Evolutionary conservation across 192 early-diverging fungal genomes (phyloP), one percentile per base, ranked within the genome.

Genomic region (Linnemannia elongata): DNA sequence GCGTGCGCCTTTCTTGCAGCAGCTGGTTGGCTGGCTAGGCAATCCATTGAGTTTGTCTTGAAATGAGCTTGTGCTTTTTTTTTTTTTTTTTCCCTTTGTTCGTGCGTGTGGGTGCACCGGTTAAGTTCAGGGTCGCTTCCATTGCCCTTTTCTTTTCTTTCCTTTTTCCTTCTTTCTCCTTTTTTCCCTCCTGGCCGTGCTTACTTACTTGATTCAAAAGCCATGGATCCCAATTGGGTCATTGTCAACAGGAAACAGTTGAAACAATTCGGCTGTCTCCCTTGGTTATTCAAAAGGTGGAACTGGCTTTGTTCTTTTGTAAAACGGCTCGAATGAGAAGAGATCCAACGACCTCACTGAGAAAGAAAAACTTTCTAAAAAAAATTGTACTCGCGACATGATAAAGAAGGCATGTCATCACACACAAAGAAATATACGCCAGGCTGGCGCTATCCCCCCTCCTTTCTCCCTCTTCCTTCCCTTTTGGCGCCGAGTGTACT

Each of bases 291-390:
- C 38, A 13, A 63, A 30, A 63, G 60, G 60, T 15, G 27, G 27
- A 33, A 13, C 12, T 63, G 60, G 1, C 10, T 63, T 63, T 63
- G 27, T 63, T 63, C 60, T 13, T 63, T 63, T 27, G 60, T 63
- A 63, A 63, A 63, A 63, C 60, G 60, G 12, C 60, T 63, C 30
- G 60, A 63, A 63, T 63, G 57, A 63, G 57, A 63, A 30, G 60
- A 22, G 22, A 30, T 27, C 22, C n/a, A 66, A 30, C 9, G 7
- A 66, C 60, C 60, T 66, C 60, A 66, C 60, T 66, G 60, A 15
- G 60, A 66, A 66, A 33, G 60, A 66, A 66, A 66, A 66, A 33
- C 15, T 6, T 39, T 33, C n/a, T 10, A 66, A 30, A 66, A 30
- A 66, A 12, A 12, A 27, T 66, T 33, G 60, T 66, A 66, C 60